A percentile compares a stretch with the other conserved stretches of the same genome.
Evolutionary conservation across 2,329 filamentous ascomycete genomes (phyloP).

Genomic region (Diplodia sapinea): DNA sequence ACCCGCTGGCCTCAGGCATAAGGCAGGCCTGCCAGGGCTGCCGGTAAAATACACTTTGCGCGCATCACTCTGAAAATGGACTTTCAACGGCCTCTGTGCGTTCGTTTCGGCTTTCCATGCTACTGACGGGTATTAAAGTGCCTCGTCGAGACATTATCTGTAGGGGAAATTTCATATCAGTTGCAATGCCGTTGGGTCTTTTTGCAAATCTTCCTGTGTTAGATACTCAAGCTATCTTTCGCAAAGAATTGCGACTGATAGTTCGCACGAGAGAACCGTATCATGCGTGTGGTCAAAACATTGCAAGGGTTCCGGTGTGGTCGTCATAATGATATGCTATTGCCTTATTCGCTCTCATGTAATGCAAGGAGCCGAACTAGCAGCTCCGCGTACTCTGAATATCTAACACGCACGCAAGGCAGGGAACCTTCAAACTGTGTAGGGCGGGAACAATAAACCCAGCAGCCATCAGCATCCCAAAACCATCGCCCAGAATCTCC

Average conservation of each 20-base stretch:
- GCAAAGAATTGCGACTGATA: no score
- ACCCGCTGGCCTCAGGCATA: no score
- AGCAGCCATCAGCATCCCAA: not conserved
- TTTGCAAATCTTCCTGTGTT: not conserved
- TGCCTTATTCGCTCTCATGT: not conserved
- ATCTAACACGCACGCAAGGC: not conserved
- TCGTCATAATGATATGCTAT: not conserved
- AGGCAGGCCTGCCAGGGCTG: no score
- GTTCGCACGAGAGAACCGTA: no score
- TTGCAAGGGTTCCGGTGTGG: not conserved
- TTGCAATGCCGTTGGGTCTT: not conserved
- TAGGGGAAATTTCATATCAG: not conserved
- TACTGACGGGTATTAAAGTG: not conserved
- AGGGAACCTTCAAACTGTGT: not conserved
- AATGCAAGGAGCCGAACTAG: not conserved
- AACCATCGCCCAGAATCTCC: not conserved
- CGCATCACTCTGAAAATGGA: not conserved
- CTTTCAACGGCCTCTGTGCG: not conserved
- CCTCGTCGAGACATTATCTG: not conserved
- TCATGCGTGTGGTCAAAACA: not conserved
- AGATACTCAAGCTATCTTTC: no score
- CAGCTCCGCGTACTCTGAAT: not conserved
- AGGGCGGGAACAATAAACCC: not conserved
- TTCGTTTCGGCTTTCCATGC: not conserved
- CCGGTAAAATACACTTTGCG: no score